Evolutionary conservation across 2,329 filamentous ascomycete species (phyloP).

Genomic region (Acarospora socialis): DNA sequence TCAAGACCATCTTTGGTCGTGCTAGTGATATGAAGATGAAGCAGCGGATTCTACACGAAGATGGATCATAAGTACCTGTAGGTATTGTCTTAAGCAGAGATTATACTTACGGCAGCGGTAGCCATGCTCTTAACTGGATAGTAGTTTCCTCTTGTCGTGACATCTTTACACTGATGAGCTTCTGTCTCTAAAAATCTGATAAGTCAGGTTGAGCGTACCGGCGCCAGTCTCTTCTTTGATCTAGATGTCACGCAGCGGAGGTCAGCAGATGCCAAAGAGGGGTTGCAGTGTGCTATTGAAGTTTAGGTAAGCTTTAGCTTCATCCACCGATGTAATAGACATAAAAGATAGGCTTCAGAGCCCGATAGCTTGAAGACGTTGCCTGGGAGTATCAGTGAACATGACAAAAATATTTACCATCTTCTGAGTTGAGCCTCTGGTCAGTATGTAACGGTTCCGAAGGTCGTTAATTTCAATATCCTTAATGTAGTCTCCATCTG

Average conservation of each 20-base stretch:
- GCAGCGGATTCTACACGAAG: conserved; percentile 59
- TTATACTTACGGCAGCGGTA: conserved; percentile 62
- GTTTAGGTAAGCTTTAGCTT: conserved; percentile 56
- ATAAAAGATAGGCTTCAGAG: conserved; percentile 24
- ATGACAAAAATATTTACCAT: conserved; percentile 86
- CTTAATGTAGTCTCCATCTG: conserved; percentile 95
- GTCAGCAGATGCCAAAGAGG: conserved; percentile 91
- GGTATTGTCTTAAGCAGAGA: neutral
- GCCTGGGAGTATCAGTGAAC: conserved; percentile 51
- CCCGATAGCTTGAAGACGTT: conserved; percentile 25
- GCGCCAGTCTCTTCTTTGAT: conserved; percentile 99
- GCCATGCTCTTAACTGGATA: conserved; percentile 97
- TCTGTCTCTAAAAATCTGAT: conserved; percentile 34
- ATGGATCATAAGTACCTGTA: conserved; percentile 5
- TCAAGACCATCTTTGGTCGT: conserved; percentile 86
- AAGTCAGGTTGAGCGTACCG: conserved; percentile 63
- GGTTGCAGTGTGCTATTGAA: conserved; percentile 44
- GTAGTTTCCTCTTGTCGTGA: conserved; percentile 93
- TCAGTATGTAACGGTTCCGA: conserved; percentile 90
- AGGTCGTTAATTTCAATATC: conserved; percentile 98
- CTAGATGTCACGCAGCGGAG: conserved; percentile 75
- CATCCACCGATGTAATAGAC: too few species aligned
- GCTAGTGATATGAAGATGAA: conserved; percentile 92
- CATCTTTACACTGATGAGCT: conserved; percentile 69
- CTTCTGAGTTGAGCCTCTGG: conserved; percentile 94